Base-by-base conservation (phyloP, 495 filamentous ascomycete species). In the Hyaloscypha bicolor region DNA sequence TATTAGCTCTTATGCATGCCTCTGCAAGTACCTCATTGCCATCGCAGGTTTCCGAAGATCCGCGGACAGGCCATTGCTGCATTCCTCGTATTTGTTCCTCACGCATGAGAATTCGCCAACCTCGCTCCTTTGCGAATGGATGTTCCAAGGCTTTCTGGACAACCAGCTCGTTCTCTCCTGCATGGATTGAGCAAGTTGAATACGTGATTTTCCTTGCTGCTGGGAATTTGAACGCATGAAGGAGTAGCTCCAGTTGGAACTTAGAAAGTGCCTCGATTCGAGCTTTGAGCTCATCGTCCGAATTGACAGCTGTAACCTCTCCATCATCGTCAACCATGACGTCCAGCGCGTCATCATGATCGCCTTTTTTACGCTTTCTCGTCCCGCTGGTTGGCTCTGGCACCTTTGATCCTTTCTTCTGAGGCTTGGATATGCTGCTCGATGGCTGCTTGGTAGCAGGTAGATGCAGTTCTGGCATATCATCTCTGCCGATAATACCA, bases 401-500 rank as follows among this genome's bases (percentile, higher is more conserved):
- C 22, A 22, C 69, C 68, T 48, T 71, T 1, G 22, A 53, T 31
- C 32, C 73, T 68, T 29, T 78, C 69, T 19, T 73, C 55, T 53
- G 31, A 73, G 71, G 6, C 77, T 69, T 42, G 2, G 67, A 60
- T 30, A 29, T 22, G n/a, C 22, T 55, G 55, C 21, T 25, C 6
- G 35, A 29, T 25, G 21, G 37, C 6, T 60, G 39, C 45, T 67
- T 87, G 2, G 84, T 76, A 39, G 76, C 79, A 1, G 80, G 85
- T 35, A 83, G 75, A 61, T 86, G 80, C 12, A 93, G 73, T 45
- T 83, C 80, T 0, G 90, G 87, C 60, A 86, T 81, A 62, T 93
- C 92, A 48, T 96, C 90, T 12, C 95, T 85, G 6, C 93, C 92
- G 9, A 97, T 88, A 30, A 99, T 99, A 0, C 95, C 95, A 73